Evolutionary conservation across 2,329 filamentous ascomycete species (phyloP), one percentile per base, ranked within the genome.

Genomic region (Aspergillus aculeatinus): DNA sequence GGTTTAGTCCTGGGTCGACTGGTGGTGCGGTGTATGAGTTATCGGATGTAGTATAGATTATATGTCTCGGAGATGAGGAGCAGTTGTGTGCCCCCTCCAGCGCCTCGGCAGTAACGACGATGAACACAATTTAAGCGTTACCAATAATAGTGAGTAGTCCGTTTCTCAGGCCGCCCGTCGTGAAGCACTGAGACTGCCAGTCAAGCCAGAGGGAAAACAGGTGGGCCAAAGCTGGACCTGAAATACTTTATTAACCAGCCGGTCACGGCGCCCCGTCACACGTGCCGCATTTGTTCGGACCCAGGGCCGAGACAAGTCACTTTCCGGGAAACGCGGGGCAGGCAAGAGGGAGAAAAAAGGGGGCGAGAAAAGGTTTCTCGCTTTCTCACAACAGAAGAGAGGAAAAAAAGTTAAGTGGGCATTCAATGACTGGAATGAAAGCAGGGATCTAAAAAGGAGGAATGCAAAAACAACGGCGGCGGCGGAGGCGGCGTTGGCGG

Each of bases 251-350:
- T 44, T 44, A 19, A 44, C 21, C 23, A 49, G 29, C 55, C 53
- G 50, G 50, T 44, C 39, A 44, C 39, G 47, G 57, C 33, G 50
- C 48, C 33, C 57, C 19, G 57, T 29, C 60, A 60, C 61, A 63
- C 61, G 61, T 63, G 61, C 61, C 55, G 52, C 57, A 55, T 29
- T 25, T 48, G 53, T 49, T 48, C 55, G 56, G 55, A 52, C 50
- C n/a, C 48, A 53, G 19, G 27, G 48, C 52, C 39, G 61, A 63
- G 50, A 53, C 48, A 55, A 12, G 21, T 51, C 35, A 44, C 39
- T 54, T 52, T 21, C 49, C 27, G 47, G 42, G 35, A 48, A 60
- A 61, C 54, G 57, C 57, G 59, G 61, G 59, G 57, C 56, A 59
- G 53, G 25, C 25, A 5, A 44, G 16, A n/a, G 5, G 16, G 2